phyloP scores from a whole-genome alignment of 768 basidiomycete species.

The Clitopilus hobsonii region DNA sequence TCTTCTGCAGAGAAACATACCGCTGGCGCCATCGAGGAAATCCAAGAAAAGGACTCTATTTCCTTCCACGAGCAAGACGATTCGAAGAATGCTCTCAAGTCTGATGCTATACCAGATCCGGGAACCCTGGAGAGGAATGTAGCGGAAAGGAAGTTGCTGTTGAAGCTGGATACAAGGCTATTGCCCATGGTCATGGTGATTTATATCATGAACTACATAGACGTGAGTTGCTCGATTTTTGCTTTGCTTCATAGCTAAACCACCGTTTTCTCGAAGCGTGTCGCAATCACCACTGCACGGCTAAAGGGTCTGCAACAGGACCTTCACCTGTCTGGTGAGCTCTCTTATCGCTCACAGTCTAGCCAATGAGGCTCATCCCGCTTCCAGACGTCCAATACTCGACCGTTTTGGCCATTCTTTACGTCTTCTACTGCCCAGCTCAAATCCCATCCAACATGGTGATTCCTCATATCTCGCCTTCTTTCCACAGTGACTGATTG shows the following conservation, averaged over 20 bases:
- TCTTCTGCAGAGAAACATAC: background rate
- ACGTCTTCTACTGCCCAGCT: slow-evolving; percentile 56
- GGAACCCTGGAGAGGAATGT: slow-evolving; percentile 25
- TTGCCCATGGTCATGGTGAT: slow-evolving; percentile 56
- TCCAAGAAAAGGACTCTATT: slow-evolving; percentile 6
- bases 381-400: slow-evolving; percentile 45
- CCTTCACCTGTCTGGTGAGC: slow-evolving; percentile 37
- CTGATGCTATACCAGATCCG: slow-evolving; percentile 10
- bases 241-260: background rate
- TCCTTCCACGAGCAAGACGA: slow-evolving; percentile 4
- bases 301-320: slow-evolving; percentile 48
- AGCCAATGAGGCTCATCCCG: background rate
- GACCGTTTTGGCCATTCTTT: slow-evolving; percentile 47
- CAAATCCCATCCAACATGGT: slow-evolving; percentile 70
- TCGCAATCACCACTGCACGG: slow-evolving; percentile 44
- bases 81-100: background rate
- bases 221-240: slow-evolving; percentile 32
- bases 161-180: slow-evolving; percentile 51
- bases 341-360: background rate
- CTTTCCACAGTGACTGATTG: background rate
- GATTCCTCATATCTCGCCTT: slow-evolving; percentile 7
- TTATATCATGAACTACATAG: slow-evolving; percentile 66
- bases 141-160: slow-evolving; percentile 41
- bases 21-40: background rate
- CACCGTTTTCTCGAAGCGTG: slow-evolving; percentile 28